Evolutionary conservation across 2,329 filamentous ascomycete species (phyloP).

Genomic region (Aspergillus glaucus): DNA sequence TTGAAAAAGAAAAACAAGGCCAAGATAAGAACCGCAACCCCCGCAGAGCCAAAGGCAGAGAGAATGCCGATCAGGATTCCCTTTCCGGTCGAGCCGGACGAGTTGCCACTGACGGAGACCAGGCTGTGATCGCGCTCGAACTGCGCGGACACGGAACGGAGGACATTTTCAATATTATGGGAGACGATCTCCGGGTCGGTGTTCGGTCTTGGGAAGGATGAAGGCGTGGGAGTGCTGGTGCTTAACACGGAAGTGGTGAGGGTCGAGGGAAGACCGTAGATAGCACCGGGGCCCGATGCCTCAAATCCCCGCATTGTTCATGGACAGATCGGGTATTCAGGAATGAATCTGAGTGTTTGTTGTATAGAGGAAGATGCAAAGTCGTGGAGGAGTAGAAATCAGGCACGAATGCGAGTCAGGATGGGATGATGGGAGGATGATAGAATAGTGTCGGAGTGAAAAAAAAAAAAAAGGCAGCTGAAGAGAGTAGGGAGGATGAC

Average conservation of each 20-base stretch:
- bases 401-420: conserved; percentile 1
- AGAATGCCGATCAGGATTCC: conserved; percentile 92
- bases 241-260: conserved; percentile 25
- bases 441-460: conserved; percentile 1
- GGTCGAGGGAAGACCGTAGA: conserved; percentile 29
- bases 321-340: conserved; percentile 16
- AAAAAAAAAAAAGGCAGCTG: conserved; percentile 9
- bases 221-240: conserved; percentile 21
- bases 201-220: conserved; percentile 7
- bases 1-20: conserved; percentile 87
- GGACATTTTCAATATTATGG: conserved; percentile 35
- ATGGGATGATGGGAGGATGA: neutral
- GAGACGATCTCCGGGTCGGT: conserved; percentile 10
- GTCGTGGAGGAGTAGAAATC: conserved; percentile 1
- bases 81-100: conserved; percentile 53
- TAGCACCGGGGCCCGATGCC: conserved; percentile 32
- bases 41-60: conserved; percentile 86
- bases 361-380: conserved; percentile 1
- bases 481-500: conserved; percentile 3
- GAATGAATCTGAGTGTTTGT: neutral
- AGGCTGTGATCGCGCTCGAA: conserved; percentile 13
- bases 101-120: conserved; percentile 32
- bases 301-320: conserved; percentile 37
- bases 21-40: conserved; percentile 73
- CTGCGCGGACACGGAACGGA: conserved; percentile 20